Conservation (phyloP, 495 filamentous ascomycete genomes). For the Penicillium goetzii region DNA sequence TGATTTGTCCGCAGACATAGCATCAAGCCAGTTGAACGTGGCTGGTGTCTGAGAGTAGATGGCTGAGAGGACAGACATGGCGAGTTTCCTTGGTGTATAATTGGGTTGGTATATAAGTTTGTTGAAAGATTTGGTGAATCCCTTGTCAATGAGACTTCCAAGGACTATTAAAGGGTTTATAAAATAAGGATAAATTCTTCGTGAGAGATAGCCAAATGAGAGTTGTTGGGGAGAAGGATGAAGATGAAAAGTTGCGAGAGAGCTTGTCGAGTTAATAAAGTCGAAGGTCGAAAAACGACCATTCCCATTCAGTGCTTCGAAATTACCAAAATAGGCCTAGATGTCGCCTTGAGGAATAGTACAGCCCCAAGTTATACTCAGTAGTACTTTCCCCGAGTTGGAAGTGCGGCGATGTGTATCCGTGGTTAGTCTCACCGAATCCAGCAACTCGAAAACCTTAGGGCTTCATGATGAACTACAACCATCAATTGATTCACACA, state of each 20-base stretch:
- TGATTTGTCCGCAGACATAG: conserved; percentile 5
- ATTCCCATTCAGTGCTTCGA: not conserved
- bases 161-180: not conserved
- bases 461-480: not conserved
- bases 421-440: not conserved
- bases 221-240: not conserved
- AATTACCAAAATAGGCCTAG: not conserved
- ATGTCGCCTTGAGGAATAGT: not conserved
- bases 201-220: not conserved
- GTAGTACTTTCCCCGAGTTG: not conserved
- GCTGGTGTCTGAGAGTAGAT: not conserved
- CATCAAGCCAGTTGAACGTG: conserved; percentile 21
- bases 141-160: not conserved
- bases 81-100: not conserved
- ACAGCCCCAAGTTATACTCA: not conserved
- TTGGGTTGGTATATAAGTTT: not conserved
- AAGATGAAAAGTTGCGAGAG: not conserved
- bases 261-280: not conserved
- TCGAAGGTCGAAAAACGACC: not conserved
- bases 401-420: not conserved
- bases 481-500: not conserved
- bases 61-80: not conserved
- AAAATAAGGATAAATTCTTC: not conserved
- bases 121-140: not conserved
- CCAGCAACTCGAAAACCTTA: not conserved